phyloP scores from a whole-genome alignment of 2,329 filamentous ascomycete genomes.

The Ophiostoma ips region DNA sequence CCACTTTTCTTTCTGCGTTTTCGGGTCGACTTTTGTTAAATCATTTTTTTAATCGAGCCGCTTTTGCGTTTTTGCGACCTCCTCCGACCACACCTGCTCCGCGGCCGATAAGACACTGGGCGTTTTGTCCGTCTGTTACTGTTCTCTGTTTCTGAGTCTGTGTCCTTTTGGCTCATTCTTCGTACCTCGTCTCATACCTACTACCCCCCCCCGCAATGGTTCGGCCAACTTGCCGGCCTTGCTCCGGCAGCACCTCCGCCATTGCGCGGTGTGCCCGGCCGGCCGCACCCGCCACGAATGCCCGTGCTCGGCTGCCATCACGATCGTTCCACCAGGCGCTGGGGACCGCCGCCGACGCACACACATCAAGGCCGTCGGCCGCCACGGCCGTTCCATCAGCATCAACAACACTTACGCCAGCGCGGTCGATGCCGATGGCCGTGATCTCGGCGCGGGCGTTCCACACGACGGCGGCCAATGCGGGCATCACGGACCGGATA shows the following conservation, averaged over 20 bases:
- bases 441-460: neutral
- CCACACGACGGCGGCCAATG: slow-evolving; percentile 4
- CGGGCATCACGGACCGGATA: slow-evolving; percentile 9
- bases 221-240: slow-evolving; percentile 33
- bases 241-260: slow-evolving; percentile 22
- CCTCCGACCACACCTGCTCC: too few species aligned
- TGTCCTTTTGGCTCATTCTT: neutral
- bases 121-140: too few species aligned
- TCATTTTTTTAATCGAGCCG: neutral
- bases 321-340: neutral
- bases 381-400: neutral
- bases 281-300: neutral
- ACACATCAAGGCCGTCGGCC: neutral
- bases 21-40: neutral
- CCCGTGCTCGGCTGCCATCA: neutral
- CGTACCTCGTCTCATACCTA: too few species aligned
- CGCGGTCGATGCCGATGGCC: neutral
- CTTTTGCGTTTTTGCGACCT: too few species aligned
- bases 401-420: neutral
- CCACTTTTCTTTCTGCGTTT: neutral
- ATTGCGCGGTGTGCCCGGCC: slow-evolving; percentile 20
- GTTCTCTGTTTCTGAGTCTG: too few species aligned
- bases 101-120: too few species aligned
- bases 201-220: slow-evolving; percentile 29
- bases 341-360: neutral